Percentiles rank a stretch among this genome's conserved stretches.
Conservation (phyloP, 306 rosid species). For the Elaeagnus macrophylla region DNA sequence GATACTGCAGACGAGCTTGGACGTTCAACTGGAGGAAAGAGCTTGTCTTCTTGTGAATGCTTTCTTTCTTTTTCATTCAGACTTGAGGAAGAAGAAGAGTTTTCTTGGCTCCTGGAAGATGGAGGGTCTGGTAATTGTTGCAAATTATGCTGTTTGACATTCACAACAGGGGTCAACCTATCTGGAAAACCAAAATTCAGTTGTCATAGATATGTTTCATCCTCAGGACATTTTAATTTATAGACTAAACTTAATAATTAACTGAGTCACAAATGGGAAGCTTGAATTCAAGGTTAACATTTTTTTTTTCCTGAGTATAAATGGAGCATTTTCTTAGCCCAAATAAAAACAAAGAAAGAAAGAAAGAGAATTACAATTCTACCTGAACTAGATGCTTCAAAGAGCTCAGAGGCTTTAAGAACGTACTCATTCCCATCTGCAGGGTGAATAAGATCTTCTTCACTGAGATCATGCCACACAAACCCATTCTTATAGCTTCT, state of each 20-base stretch:
- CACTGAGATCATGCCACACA: slow-evolving; percentile 94
- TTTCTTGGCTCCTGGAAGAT: slow-evolving; percentile 60
- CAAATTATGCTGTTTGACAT: slow-evolving; percentile 47
- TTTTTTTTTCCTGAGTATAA: too few species aligned
- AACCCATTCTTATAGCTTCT: slow-evolving; percentile 87
- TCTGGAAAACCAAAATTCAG: slow-evolving; percentile 28
- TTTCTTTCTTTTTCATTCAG: slow-evolving; percentile 63
- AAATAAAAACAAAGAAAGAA: too few species aligned
- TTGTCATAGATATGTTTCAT: slow-evolving; percentile 6
- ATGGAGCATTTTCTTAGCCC: too few species aligned
- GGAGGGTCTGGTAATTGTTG: slow-evolving; percentile 66
- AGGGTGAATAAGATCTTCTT: slow-evolving; percentile 69
- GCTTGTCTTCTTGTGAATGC: slow-evolving; percentile 61
- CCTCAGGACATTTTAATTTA: not conserved
- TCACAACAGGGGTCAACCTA: slow-evolving; percentile 42
- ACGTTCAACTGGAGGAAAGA: slow-evolving; percentile 36
- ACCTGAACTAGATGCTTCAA: slow-evolving; percentile 78
- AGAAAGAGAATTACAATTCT: too few species aligned
- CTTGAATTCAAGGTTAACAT: not conserved
- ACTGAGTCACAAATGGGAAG: not conserved
- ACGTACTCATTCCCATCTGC: slow-evolving; percentile 87
- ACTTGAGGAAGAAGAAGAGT: slow-evolving; percentile 77
- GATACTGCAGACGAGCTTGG: slow-evolving; percentile 53
- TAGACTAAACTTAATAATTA: not conserved
- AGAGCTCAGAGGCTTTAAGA: slow-evolving; percentile 92